A percentile compares a stretch with the other conserved stretches of the same genome.
Conservation (phyloP, 1,284 basidiomycete genomes). For the Irpex rosettiformis region DNA sequence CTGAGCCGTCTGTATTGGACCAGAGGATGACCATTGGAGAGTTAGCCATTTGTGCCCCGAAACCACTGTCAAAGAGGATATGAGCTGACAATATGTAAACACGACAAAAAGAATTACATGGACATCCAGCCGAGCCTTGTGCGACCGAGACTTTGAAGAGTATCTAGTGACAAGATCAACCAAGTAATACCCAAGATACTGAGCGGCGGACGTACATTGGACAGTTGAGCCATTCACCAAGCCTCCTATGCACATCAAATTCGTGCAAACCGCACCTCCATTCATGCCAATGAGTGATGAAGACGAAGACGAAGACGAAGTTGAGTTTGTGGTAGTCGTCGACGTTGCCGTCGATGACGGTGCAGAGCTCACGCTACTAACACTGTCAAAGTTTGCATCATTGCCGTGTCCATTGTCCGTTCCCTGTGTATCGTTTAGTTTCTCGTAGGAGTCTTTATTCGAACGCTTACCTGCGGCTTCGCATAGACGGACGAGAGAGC, state of each 20-base stretch:
- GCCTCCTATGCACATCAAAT: slow-evolving; percentile 21
- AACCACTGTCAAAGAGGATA: slow-evolving; percentile 26
- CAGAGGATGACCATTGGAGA: slow-evolving; percentile 43
- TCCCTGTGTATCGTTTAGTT: too few species aligned
- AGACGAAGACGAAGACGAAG: background rate
- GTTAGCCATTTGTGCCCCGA: slow-evolving; percentile 34
- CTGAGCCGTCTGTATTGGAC: slow-evolving; percentile 38
- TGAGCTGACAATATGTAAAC: background rate
- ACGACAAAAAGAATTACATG: slow-evolving; percentile 16
- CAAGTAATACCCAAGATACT: too few species aligned
- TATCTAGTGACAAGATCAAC: slow-evolving; percentile 20
- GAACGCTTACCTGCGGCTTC: background rate
- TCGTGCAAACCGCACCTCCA: slow-evolving; percentile 6
- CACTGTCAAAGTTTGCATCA: background rate
- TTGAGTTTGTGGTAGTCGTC: background rate
- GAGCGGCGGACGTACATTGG: slow-evolving; percentile 20
- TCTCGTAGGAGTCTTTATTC: too few species aligned
- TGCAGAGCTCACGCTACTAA: background rate
- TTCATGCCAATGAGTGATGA: slow-evolving; percentile 8
- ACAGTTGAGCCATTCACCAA: slow-evolving; percentile 22
- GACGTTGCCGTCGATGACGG: background rate
- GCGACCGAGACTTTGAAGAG: slow-evolving; percentile 19
- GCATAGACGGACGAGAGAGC: background rate
- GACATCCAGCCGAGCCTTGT: slow-evolving; percentile 25
- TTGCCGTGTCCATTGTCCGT: background rate